Evolutionary conservation across 441 rosid genomes (phyloP).

Genomic region (Eugenia klotzschiana): DNA sequence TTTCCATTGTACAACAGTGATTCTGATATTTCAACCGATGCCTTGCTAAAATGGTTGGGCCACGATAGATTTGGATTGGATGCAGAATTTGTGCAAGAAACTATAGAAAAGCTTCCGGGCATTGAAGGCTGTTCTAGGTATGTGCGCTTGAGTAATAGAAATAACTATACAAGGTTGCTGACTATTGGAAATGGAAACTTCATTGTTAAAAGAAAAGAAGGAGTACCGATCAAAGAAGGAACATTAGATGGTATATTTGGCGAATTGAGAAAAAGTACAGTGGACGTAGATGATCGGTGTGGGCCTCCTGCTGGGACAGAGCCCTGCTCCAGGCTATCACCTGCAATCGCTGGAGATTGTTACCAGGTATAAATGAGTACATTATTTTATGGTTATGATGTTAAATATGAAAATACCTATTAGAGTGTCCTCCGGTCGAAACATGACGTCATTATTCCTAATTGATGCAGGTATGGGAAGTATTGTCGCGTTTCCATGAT

Average conservation of each 20-base stretch:
- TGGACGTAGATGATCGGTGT: conserved; percentile 19
- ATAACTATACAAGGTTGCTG: conserved; percentile 19
- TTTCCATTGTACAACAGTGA: conserved; percentile 27
- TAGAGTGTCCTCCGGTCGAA: neutral
- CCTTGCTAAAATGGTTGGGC: conserved; percentile 61
- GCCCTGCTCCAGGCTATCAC: conserved; percentile 56
- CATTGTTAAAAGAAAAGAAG: conserved; percentile 33
- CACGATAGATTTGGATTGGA: conserved; percentile 93
- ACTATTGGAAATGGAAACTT: conserved; percentile 63
- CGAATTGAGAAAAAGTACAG: conserved; percentile 33
- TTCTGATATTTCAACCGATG: conserved; percentile 24
- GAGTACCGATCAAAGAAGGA: conserved; percentile 19
- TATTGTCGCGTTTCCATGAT: conserved; percentile 63
- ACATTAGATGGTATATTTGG: conserved; percentile 23
- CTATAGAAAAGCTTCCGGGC: conserved; percentile 74
- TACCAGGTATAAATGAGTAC: conserved; percentile 51
- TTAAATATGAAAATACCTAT: neutral
- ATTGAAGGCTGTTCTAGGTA: conserved; percentile 50
- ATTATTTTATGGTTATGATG: neutral
- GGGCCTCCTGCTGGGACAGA: conserved; percentile 59
- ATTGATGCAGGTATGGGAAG: conserved; percentile 62
- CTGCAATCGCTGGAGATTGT: conserved; percentile 72
- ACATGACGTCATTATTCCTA: neutral
- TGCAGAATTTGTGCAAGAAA: conserved; percentile 81
- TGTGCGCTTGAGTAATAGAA: conserved; percentile 48